Conservation (phyloP, 75 land plant species). For the Azolla pinnata region DNA sequence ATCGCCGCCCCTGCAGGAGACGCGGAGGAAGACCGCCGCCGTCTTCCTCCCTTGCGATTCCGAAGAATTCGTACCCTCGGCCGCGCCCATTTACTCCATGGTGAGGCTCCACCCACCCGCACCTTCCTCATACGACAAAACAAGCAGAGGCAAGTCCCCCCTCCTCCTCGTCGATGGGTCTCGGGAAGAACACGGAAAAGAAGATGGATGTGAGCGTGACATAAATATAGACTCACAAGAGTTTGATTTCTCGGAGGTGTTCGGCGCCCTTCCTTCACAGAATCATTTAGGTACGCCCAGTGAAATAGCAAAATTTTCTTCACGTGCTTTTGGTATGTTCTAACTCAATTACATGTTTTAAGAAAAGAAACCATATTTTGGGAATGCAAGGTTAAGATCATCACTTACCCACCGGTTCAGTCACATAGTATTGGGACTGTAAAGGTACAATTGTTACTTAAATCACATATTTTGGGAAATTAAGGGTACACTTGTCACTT, state of each 20-base stretch:
- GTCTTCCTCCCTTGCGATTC: not conserved
- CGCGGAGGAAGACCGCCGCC: not conserved
- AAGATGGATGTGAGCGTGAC: not conserved
- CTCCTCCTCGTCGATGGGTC: not conserved
- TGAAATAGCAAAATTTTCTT: constrained; percentile 2
- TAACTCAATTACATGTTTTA: no score
- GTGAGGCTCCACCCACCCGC: no score
- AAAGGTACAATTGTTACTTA: no score
- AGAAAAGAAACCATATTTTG: no score
- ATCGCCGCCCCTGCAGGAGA: not conserved
- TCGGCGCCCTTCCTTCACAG: constrained; percentile 40
- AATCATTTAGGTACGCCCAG: constrained; percentile 12
- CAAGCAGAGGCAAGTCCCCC: not conserved
- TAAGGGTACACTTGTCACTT: no score
- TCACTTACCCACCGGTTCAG: no score
- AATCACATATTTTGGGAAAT: no score
- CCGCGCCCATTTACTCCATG: no score
- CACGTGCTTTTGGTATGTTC: no score
- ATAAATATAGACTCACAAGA: constrained; percentile 10
- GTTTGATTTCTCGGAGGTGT: constrained; percentile 67
- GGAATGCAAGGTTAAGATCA: no score
- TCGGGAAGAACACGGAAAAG: not conserved
- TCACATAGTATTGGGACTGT: no score
- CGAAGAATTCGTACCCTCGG: no score
- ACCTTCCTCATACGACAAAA: not conserved